Evolutionary conservation across 2,329 filamentous ascomycete species (phyloP).

Genomic region (Stromatinia cepivora): DNA sequence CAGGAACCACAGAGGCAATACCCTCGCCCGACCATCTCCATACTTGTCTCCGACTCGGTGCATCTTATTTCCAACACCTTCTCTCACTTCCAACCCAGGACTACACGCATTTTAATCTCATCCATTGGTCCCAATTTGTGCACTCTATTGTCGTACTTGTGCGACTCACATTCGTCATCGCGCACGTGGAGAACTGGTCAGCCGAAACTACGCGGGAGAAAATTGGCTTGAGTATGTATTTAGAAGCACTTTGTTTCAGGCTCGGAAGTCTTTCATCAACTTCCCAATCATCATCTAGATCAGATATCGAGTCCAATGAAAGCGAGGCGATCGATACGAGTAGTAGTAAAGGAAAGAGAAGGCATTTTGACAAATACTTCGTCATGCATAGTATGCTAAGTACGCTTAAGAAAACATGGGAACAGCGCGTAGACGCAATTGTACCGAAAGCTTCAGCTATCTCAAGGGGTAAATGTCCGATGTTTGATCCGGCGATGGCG

Average conservation of each 20-base stretch:
- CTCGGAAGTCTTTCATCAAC: slow-evolving; percentile 29
- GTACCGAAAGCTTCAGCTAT: neutral
- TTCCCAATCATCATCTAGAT: neutral
- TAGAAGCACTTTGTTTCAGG: slow-evolving; percentile 37
- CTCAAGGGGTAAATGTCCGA: slow-evolving; percentile 8
- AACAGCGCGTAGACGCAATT: neutral
- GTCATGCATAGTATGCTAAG: slow-evolving; percentile 1
- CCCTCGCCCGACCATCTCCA: slow-evolving; percentile 12
- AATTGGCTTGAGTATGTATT: slow-evolving; percentile 37
- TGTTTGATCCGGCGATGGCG: slow-evolving; percentile 10
- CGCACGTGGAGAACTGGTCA: slow-evolving; percentile 33
- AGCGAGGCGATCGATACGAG: neutral
- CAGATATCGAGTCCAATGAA: neutral
- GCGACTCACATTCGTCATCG: slow-evolving; percentile 37
- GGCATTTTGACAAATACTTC: neutral
- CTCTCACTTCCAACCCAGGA: slow-evolving; percentile 32
- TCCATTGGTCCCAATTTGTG: slow-evolving; percentile 33
- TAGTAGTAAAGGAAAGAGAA: neutral
- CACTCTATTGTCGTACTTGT: slow-evolving; percentile 32
- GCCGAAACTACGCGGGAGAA: slow-evolving; percentile 31
- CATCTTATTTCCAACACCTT: slow-evolving; percentile 35
- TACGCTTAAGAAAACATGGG: slow-evolving; percentile 14
- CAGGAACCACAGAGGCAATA: neutral
- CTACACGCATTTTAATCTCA: slow-evolving; percentile 31
- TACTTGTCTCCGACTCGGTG: slow-evolving; percentile 21